Evolutionary conservation across 306 rosid species (phyloP).

Genomic region (Dalbergia cochinchinensis): DNA sequence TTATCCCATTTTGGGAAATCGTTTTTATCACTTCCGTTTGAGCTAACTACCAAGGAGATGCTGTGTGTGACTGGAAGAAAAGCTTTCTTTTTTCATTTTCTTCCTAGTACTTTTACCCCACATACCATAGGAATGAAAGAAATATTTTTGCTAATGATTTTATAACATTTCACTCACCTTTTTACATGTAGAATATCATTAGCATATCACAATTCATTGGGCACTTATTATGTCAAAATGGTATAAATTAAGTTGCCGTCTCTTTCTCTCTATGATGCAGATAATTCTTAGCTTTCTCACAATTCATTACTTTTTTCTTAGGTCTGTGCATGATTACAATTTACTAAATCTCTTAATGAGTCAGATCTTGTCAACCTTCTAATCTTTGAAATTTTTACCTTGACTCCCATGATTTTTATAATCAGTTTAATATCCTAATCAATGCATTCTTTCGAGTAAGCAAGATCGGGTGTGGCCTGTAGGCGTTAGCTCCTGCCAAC

Average conservation of each 20-base stretch:
- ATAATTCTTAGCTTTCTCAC: conserved; percentile 31
- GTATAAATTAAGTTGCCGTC: conserved; percentile 23
- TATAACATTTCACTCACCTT: conserved; percentile 19
- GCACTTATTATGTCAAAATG: conserved; percentile 29
- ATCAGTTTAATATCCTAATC: conserved; percentile 17
- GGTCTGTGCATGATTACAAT: conserved; percentile 10
- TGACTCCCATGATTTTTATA: conserved; percentile 1
- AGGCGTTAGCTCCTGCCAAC: conserved; percentile 14
- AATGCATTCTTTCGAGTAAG: conserved; percentile 13
- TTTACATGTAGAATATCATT: conserved; percentile 1
- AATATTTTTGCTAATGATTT: not conserved
- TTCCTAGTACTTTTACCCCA: not conserved
- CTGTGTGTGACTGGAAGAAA: conserved; percentile 28
- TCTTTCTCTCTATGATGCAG: not conserved
- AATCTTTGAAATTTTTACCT: conserved; percentile 1
- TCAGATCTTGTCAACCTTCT: conserved; percentile 26
- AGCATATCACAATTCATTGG: not conserved
- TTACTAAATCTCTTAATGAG: conserved; percentile 22
- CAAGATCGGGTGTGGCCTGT: conserved; percentile 6
- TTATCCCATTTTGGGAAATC: conserved; percentile 21
- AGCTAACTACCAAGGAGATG: conserved; percentile 18
- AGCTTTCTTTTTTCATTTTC: conserved; percentile 25
- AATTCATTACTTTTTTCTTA: conserved; percentile 4
- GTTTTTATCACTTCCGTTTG: conserved; percentile 25
- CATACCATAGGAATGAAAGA: conserved; percentile 20